Evolutionary conservation across 192 early-diverging fungal genomes (phyloP).

Genomic region (Backusella westeae): DNA sequence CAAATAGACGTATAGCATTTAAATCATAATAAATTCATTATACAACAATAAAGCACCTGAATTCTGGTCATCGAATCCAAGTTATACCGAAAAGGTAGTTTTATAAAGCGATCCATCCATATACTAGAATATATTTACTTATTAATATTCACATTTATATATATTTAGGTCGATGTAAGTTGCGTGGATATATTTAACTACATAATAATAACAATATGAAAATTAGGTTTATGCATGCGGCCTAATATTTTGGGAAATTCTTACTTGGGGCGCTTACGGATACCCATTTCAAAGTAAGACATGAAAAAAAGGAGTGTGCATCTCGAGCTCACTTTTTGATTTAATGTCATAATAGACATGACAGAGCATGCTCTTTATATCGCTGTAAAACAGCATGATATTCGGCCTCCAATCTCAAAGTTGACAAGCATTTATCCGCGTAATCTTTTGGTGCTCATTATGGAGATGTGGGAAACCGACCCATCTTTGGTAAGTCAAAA

Average conservation of each 20-base stretch:
- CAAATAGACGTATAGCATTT: too few relatives aligned
- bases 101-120: neutral
- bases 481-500: conserved; percentile 41
- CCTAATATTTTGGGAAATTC: conserved; percentile 77
- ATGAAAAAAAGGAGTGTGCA: conserved; percentile 1
- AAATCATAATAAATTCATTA: neutral
- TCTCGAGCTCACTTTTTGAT: neutral
- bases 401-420: conserved; percentile 56
- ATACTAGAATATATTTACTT: neutral
- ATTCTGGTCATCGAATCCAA: conserved; percentile 67
- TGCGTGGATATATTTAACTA: neutral
- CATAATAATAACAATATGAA: neutral
- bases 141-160: neutral
- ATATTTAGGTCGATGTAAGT: conserved; percentile 17
- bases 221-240: conserved; percentile 65
- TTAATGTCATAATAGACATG: conserved; percentile 8
- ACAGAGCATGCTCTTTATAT: conserved; percentile 25
- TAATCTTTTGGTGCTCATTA: conserved; percentile 57
- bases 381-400: conserved; percentile 55
- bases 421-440: conserved; percentile 55
- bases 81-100: conserved; percentile 71
- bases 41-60: conserved; percentile 56
- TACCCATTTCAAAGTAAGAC: conserved; percentile 64
- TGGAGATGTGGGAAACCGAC: conserved; percentile 73
- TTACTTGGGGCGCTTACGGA: conserved; percentile 68